Percentiles rank a stretch among this genome's conserved stretches.
phyloP scores from a whole-genome alignment of 225 moss, liverwort and hornwort genomes.

The Thuidium tamariscinum region DNA sequence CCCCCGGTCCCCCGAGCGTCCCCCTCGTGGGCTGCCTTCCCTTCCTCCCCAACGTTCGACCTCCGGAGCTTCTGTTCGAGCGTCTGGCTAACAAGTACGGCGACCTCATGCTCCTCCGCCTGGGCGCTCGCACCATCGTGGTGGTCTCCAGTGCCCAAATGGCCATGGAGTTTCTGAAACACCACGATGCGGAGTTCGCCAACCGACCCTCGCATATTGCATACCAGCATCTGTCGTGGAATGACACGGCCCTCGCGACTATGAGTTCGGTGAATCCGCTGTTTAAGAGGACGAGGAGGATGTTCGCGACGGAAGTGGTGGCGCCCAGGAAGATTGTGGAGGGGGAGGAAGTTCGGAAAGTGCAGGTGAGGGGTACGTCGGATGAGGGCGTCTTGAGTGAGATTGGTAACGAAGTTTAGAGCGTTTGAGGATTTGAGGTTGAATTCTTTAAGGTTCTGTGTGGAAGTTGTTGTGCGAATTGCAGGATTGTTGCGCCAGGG shows the following conservation, averaged over 20 bases:
- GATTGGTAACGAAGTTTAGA: background rate
- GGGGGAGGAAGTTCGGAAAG: background rate
- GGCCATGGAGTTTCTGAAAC: conserved; percentile 6
- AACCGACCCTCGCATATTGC: background rate
- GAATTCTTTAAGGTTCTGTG: background rate
- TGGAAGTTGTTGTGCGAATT: background rate
- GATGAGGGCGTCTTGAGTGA: background rate
- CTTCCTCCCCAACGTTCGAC: background rate
- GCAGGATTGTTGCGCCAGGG: background rate
- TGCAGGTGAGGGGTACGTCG: background rate
- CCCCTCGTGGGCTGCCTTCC: background rate
- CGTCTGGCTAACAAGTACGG: background rate
- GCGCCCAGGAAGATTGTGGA: background rate
- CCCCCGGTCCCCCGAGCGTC: background rate
- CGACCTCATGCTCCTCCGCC: background rate
- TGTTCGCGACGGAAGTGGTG: background rate
- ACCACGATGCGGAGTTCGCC: background rate
- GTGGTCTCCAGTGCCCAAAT: conserved; percentile 1
- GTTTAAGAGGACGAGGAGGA: background rate
- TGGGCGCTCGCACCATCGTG: background rate
- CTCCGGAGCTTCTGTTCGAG: background rate
- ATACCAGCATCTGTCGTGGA: background rate
- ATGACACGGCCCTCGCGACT: background rate
- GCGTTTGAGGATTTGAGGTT: background rate
- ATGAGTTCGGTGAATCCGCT: background rate